Evolutionary conservation across 192 early-diverging fungal genomes (phyloP).

Genomic region (Phlyctochytrium arcticum): DNA sequence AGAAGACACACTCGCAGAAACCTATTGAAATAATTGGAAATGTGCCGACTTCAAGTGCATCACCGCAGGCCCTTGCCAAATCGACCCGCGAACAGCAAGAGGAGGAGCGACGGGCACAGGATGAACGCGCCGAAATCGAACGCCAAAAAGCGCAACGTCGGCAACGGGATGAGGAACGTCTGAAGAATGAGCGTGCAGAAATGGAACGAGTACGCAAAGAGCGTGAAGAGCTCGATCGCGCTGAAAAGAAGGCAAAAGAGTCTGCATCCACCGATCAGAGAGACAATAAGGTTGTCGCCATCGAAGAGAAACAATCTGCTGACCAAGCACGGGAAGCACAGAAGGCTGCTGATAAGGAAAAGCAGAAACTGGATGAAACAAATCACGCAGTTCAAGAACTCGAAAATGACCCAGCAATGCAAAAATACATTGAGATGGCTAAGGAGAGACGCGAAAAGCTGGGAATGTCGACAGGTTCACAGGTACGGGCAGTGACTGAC

Average conservation of each 20-base stretch:
- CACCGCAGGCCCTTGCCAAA: neutral
- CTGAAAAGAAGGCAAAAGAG: conserved; percentile 15
- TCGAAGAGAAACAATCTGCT: neutral
- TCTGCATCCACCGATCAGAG: neutral
- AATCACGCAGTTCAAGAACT: conserved; percentile 19
- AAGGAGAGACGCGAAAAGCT: conserved; percentile 37
- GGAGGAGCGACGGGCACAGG: neutral
- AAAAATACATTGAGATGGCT: conserved; percentile 45
- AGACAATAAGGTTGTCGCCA: neutral
- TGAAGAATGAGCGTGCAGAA: conserved; percentile 17
- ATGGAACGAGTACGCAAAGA: conserved; percentile 13
- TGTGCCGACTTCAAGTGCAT: neutral
- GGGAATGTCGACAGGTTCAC: no score
- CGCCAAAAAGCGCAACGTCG: neutral
- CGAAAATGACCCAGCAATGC: conserved; percentile 42
- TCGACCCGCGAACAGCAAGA: conserved; percentile 1
- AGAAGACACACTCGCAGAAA: neutral
- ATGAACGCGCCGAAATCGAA: conserved; percentile 5
- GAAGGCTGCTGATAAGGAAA: conserved; percentile 1
- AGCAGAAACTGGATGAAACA: neutral
- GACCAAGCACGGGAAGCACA: conserved; percentile 1
- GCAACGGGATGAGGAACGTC: conserved; percentile 10
- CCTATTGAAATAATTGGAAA: neutral
- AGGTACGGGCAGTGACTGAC: no score
- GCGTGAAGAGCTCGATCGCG: neutral